Conservation (phyloP, 2,329 filamentous ascomycete genomes). For the Arthrobotrys pseudoclavata region DNA sequence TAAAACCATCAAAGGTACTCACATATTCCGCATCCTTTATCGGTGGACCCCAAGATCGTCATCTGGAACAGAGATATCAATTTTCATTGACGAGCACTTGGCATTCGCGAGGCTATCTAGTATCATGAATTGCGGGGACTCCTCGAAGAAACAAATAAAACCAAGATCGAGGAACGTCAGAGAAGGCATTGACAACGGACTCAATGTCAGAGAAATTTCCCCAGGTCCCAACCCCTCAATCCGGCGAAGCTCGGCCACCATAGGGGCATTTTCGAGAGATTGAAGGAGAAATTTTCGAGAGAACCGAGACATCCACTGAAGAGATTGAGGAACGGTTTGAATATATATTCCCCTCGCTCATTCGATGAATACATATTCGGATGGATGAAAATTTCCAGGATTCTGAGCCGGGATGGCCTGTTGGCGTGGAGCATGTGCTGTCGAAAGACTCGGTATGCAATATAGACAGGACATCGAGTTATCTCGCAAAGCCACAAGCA, state of each 20-base stretch:
- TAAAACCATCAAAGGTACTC: not conserved
- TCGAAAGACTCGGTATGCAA: too few species aligned
- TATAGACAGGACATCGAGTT: too few species aligned
- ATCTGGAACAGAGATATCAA: not conserved
- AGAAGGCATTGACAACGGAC: not conserved
- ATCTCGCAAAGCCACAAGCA: not conserved
- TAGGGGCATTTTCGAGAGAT: not conserved
- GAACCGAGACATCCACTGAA: not conserved
- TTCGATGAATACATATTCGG: not conserved
- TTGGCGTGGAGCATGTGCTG: not conserved
- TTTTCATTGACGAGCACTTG: not conserved
- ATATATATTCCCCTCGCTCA: slow-evolving; percentile 7
- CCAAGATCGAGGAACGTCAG: not conserved
- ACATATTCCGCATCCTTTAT: not conserved
- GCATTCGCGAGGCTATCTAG: not conserved
- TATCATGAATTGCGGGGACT: not conserved
- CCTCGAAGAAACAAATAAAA: not conserved
- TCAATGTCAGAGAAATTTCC: not conserved
- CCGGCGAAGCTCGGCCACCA: too few species aligned
- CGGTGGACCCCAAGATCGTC: not conserved
- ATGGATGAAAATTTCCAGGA: not conserved
- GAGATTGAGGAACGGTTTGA: not conserved
- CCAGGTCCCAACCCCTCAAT: not conserved
- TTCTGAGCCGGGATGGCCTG: not conserved
- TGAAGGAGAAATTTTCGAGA: not conserved